phyloP scores from a whole-genome alignment of 768 basidiomycete species.

The Lyophyllum atratum region DNA sequence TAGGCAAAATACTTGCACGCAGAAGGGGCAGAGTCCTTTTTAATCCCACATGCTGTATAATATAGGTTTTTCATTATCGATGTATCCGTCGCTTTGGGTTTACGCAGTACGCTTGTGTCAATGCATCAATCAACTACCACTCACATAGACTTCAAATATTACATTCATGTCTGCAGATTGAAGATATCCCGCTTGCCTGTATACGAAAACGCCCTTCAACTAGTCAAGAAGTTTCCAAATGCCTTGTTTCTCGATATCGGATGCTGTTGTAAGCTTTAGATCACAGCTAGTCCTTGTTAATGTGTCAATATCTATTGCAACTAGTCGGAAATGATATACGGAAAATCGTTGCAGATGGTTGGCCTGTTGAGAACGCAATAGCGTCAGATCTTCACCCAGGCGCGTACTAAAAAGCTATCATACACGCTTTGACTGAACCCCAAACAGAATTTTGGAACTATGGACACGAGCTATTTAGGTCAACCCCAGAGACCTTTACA shows the following conservation, averaged over 20 bases:
- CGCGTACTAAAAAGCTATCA: neutral
- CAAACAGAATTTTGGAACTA: constrained; percentile 58
- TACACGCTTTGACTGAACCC: too few species aligned
- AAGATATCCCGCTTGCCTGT: constrained; percentile 30
- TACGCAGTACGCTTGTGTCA: constrained; percentile 20
- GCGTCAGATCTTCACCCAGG: constrained; percentile 33
- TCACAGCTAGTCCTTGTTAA: neutral
- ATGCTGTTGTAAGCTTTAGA: constrained; percentile 29
- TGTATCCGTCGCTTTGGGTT: constrained; percentile 34
- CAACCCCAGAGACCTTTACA: constrained; percentile 45
- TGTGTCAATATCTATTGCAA: neutral
- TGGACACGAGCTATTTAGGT: constrained; percentile 53
- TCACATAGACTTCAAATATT: too few species aligned
- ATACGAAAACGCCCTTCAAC: constrained; percentile 26
- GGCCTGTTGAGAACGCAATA: constrained; percentile 29
- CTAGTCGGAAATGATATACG: constrained; percentile 35
- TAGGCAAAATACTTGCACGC: constrained; percentile 1
- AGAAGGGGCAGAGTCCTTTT: neutral
- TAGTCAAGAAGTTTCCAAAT: constrained; percentile 16
- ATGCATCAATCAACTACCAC: too few species aligned
- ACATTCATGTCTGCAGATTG: constrained; percentile 10
- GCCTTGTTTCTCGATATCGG: constrained; percentile 36
- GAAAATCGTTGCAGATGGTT: constrained; percentile 34
- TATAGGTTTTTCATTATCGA: constrained; percentile 29
- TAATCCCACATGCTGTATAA: neutral